phyloP scores from a whole-genome alignment of 2,329 filamentous ascomycete genomes.

The Orbilia oligospora region DNA sequence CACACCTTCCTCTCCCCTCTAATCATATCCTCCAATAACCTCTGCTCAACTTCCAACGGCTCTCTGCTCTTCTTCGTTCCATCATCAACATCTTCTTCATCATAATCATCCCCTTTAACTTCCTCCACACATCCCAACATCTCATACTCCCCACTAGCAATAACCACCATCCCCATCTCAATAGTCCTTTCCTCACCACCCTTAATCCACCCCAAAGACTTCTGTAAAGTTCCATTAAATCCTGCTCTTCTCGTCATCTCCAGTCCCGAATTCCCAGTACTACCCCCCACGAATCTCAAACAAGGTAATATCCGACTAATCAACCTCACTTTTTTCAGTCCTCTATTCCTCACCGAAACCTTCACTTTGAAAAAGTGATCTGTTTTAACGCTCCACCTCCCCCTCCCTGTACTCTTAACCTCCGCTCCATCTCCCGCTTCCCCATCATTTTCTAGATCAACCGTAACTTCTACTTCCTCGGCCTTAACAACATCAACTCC shows the following conservation, averaged over 20 bases:
- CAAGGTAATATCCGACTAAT: slow-evolving; percentile 83
- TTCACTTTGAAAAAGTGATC: slow-evolving; percentile 79
- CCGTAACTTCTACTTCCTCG: slow-evolving; percentile 78
- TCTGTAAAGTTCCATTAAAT: slow-evolving; percentile 88
- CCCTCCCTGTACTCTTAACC: slow-evolving; percentile 40
- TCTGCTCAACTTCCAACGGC: slow-evolving; percentile 62
- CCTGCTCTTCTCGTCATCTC: slow-evolving; percentile 86
- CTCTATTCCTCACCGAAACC: slow-evolving; percentile 82
- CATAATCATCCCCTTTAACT: slow-evolving; percentile 68
- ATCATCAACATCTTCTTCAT: slow-evolving; percentile 46
- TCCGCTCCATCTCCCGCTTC: not conserved
- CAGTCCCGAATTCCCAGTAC: slow-evolving; percentile 37
- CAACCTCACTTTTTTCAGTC: slow-evolving; percentile 76
- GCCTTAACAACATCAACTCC: slow-evolving; percentile 85
- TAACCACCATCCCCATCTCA: slow-evolving; percentile 78
- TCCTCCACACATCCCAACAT: slow-evolving; percentile 86
- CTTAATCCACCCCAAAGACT: slow-evolving; percentile 75
- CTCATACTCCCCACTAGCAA: slow-evolving; percentile 87
- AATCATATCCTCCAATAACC: slow-evolving; percentile 72
- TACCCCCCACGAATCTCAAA: slow-evolving; percentile 70
- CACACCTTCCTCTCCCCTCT: slow-evolving; percentile 74
- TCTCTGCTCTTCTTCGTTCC: slow-evolving; percentile 63
- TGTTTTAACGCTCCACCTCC: slow-evolving; percentile 64
- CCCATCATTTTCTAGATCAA: slow-evolving; percentile 16
- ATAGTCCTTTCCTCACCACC: slow-evolving; percentile 75